phyloP scores from a whole-genome alignment of 1,284 basidiomycete genomes.

The Sporisorium exsertum region DNA sequence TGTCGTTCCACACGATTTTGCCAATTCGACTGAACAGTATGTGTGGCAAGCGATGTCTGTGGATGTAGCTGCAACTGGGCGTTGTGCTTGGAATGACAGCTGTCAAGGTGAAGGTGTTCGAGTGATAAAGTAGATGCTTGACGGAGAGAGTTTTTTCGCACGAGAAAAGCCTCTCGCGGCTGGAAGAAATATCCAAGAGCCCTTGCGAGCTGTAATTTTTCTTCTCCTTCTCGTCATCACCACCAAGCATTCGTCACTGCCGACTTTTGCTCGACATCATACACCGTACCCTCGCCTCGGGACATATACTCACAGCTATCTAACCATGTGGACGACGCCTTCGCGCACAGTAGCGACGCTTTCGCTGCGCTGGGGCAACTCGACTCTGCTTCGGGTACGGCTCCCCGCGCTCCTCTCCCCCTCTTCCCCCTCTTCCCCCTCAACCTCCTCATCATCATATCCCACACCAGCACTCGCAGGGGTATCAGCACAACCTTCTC shows the following conservation, averaged over 20 bases:
- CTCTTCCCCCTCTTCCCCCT: not conserved
- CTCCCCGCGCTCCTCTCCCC: slow-evolving; percentile 9
- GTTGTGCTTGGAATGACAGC: not conserved
- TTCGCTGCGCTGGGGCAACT: not conserved
- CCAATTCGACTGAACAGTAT: too few species aligned
- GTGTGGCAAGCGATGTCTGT: not conserved
- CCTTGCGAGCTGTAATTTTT: not conserved
- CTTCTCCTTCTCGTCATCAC: slow-evolving; percentile 6
- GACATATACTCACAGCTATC: not conserved
- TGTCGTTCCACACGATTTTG: not conserved
- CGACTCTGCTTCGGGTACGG: slow-evolving; percentile 2
- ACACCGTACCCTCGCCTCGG: not conserved
- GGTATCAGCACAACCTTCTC: not conserved
- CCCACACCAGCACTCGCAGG: slow-evolving; percentile 19
- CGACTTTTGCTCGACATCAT: slow-evolving; percentile 2
- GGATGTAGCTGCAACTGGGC: not conserved
- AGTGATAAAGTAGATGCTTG: too few species aligned
- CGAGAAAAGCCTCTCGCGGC: slow-evolving; percentile 8
- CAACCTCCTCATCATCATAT: slow-evolving; percentile 1
- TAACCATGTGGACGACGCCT: slow-evolving; percentile 12
- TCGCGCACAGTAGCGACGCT: slow-evolving; percentile 6
- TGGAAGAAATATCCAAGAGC: not conserved
- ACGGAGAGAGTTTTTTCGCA: slow-evolving; percentile 9
- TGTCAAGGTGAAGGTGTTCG: not conserved
- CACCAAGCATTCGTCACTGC: not conserved